Evolutionary conservation across 257 asterid genomes (phyloP), one percentile per base, ranked within the genome.

Genomic region (Rubia yunnanensis): DNA sequence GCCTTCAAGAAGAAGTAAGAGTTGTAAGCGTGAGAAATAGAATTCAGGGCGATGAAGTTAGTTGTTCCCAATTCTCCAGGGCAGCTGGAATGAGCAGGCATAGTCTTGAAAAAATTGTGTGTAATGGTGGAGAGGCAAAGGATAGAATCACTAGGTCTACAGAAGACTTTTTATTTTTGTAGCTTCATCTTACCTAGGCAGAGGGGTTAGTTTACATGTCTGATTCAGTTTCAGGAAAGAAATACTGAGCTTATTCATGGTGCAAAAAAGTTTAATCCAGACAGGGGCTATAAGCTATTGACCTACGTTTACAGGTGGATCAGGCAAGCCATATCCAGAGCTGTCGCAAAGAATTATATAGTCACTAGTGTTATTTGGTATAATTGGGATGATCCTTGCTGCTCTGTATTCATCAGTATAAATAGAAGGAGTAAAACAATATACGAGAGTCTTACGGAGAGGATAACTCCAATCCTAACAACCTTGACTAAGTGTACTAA

Each of bases 281-380:
- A 79, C 7, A 87, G 67, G 71, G 95, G 95, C 6, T 83, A 75
- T 55, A 87, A 87, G 83, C 63, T 87, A 63, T 87, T 92, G 55
- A 87, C 95, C 32, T 84, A 87, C 58, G 87, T 79, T 74, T 87
- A 84, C 73, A 84, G 89, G 95, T 87, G 95, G 95, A 84, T 87
- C 56, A 77, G 86, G 73, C 92, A 84, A 78, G 81, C 92, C 9
- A 82, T 87, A 31, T 63, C 79, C 23, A 79, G 76, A 70, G 88
- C 92, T 13, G 53, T 87, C 59, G 91, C 91, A 5, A 82, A 65
- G 35, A 87, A 87, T 55, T 81, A 92, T 3, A 81, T 66, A 76
- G 68, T 85, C 34, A 73, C 83, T n/a, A n/a, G n/a, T n/a, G n/a
- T n/a, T n/a, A n/a, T n/a, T n/a, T n/a, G n/a, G n/a, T n/a, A n/a